Conservation (phyloP, 1,139 yeast species). For the Kodamaea derodonti region DNA sequence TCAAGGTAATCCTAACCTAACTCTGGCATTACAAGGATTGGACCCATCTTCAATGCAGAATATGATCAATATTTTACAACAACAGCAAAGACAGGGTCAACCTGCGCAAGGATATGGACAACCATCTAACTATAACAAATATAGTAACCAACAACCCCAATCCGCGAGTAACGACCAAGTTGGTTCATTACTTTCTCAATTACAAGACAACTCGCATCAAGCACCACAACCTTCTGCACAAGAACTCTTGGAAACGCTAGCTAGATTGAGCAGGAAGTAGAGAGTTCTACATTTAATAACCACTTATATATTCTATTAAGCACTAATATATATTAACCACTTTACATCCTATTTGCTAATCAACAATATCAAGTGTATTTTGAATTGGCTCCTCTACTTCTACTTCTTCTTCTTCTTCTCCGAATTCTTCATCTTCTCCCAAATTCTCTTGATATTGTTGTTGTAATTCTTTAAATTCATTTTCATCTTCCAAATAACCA, state of each 20-base stretch:
- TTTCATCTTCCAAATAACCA: conserved; percentile 28
- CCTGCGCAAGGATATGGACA: conserved; percentile 3
- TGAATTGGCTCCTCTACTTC: conserved; percentile 1
- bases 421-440: conserved; percentile 9
- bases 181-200: conserved; percentile 26
- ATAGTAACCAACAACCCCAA: conserved; percentile 7
- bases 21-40: conserved; percentile 18
- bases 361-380: conserved; percentile 15
- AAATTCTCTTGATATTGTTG: conserved; percentile 18
- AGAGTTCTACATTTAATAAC: too few species aligned
- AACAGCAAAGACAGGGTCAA: conserved; percentile 8
- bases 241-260: conserved; percentile 37
- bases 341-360: conserved; percentile 7
- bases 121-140: not conserved
- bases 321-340: not conserved
- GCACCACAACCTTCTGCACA: conserved; percentile 12
- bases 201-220: conserved; percentile 18
- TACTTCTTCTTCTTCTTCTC: conserved; percentile 4
- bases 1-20: conserved; percentile 7
- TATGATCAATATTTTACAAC: conserved; percentile 16
- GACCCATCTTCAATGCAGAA: conserved; percentile 18
- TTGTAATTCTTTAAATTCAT: conserved; percentile 22
- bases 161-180: conserved; percentile 22
- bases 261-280: conserved; percentile 24
- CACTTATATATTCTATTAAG: not conserved